Base-by-base conservation (phyloP, 2,329 filamentous ascomycete genomes). In the Cladosporium halotolerans region DNA sequence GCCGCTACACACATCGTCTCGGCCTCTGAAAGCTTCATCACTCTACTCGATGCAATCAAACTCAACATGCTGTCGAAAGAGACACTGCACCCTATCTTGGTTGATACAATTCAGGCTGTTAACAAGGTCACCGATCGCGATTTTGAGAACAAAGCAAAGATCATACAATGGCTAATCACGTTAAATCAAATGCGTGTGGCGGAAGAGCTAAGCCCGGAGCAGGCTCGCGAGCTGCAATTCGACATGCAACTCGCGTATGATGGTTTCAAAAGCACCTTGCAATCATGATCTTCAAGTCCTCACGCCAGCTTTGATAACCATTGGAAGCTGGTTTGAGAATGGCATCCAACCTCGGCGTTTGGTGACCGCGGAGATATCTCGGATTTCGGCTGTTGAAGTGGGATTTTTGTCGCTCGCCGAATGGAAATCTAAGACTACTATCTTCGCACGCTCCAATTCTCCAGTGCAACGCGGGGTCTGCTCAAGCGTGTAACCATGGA, bases 11-110 rank as follows among this genome's bases (percentile, higher is more conserved):
- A 75, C 42, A 73, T 96, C 34, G 95, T 97, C 55, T 85, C 92
- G 59, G 93, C 93, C 1, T 97, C 92, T 1, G 91, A 99, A 70
- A 95, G 96, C 69, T 99, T 99, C 70, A 99, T 99, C 70, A 99
- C 93, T 0, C 92, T 99, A 67, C 81, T 99, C 49, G 93, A 99
- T 68, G 95, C 93, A 13, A 80, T 99, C 63, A 91, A 91, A 68
- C 82, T 99, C 52, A 91, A 92, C 42, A 83, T 97, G 64, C 78
- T 95, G 9, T 92, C 92, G 45, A 99, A 99, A 68, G 92, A 97
- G 70, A 90, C 93, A 58, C 76, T 99, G n/a, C 95, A 99, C 67
- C 93, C 93, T 3, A 76, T 99, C 16, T 79, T 99, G 2, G 92
- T 91, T 1, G 93, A 97, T 63, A 89, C 96, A 14, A 99, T 99